phyloP scores from a whole-genome alignment of 345 rosid species.

The Theobroma cacao region DNA sequence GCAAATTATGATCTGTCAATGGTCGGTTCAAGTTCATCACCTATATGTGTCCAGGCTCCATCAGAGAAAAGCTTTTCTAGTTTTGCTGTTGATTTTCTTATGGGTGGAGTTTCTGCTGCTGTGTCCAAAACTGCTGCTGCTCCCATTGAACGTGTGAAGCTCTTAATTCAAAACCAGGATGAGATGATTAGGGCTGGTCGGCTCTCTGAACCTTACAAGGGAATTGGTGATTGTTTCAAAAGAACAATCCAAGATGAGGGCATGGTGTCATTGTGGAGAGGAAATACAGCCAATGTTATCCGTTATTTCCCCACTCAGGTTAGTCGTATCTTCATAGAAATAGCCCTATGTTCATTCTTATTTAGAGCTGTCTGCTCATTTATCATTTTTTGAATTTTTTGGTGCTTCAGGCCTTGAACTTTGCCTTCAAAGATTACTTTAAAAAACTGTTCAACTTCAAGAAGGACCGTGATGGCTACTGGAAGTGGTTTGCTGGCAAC shows the following conservation, averaged over 20 bases:
- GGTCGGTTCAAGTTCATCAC: constrained; percentile 16
- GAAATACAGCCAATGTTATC: constrained; percentile 49
- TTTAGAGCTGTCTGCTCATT: not conserved
- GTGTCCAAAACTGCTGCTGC: constrained; percentile 52
- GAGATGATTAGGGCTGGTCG: constrained; percentile 52
- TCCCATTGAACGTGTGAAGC: constrained; percentile 51
- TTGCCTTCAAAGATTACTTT: constrained; percentile 54
- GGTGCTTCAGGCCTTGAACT: constrained; percentile 41
- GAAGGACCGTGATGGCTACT: constrained; percentile 48
- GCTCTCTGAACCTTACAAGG: constrained; percentile 39
- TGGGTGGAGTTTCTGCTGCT: constrained; percentile 56
- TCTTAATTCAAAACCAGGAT: constrained; percentile 49
- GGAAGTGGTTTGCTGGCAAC: constrained; percentile 55
- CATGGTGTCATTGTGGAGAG: constrained; percentile 41
- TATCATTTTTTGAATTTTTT: not conserved
- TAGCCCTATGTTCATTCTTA: not conserved
- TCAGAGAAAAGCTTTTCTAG: constrained; percentile 28
- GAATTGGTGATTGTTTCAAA: constrained; percentile 40
- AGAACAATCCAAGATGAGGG: constrained; percentile 42
- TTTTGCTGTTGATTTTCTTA: constrained; percentile 37
- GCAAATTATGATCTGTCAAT: constrained; percentile 3
- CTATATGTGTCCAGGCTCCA: constrained; percentile 33
- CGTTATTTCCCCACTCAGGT: constrained; percentile 54
- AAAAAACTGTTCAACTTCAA: constrained; percentile 47
- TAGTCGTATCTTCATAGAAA: not conserved